A percentile compares a stretch with the other conserved stretches of the same genome.
Evolutionary conservation across 2,329 filamentous ascomycete genomes (phyloP).

Genomic region (Saccharata proteae): DNA sequence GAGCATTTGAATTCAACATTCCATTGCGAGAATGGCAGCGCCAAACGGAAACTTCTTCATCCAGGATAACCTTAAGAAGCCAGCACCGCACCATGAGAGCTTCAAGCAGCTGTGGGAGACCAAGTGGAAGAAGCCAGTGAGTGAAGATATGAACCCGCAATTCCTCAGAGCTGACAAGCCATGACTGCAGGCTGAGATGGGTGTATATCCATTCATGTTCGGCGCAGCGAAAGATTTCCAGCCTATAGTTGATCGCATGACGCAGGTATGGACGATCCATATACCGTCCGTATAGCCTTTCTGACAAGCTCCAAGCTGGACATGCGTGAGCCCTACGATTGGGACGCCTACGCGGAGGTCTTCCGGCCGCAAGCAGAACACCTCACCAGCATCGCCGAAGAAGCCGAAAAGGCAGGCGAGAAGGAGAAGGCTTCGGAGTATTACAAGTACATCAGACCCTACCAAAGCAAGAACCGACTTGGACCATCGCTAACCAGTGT

Average conservation of each 20-base stretch:
- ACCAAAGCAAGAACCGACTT: no score
- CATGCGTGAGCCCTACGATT: slow-evolving; percentile 52
- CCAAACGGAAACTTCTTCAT: slow-evolving; percentile 33
- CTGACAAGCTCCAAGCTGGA: slow-evolving; percentile 28
- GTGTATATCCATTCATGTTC: slow-evolving; percentile 66
- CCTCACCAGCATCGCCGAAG: slow-evolving; percentile 42
- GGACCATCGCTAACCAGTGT: background rate
- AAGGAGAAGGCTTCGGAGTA: slow-evolving; percentile 44
- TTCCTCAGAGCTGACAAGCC: background rate
- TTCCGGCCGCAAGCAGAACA: slow-evolving; percentile 50
- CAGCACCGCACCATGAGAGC: slow-evolving; percentile 34
- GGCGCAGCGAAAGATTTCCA: slow-evolving; percentile 55
- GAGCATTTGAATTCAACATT: no score
- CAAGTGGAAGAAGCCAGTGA: slow-evolving; percentile 59
- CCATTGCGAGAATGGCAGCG: no score
- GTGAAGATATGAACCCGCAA: slow-evolving; percentile 12
- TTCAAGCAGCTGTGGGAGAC: slow-evolving; percentile 52
- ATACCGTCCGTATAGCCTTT: background rate
- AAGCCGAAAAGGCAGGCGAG: slow-evolving; percentile 37
- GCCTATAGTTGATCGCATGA: slow-evolving; percentile 53
- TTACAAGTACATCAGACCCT: slow-evolving; percentile 35
- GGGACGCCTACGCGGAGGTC: slow-evolving; percentile 49
- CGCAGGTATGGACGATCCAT: slow-evolving; percentile 31
- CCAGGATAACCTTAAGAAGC: slow-evolving; percentile 30
- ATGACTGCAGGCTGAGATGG: slow-evolving; percentile 31